Conservation (phyloP, 1,139 yeast genomes). For the Blastobotrys ciferrii region DNA sequence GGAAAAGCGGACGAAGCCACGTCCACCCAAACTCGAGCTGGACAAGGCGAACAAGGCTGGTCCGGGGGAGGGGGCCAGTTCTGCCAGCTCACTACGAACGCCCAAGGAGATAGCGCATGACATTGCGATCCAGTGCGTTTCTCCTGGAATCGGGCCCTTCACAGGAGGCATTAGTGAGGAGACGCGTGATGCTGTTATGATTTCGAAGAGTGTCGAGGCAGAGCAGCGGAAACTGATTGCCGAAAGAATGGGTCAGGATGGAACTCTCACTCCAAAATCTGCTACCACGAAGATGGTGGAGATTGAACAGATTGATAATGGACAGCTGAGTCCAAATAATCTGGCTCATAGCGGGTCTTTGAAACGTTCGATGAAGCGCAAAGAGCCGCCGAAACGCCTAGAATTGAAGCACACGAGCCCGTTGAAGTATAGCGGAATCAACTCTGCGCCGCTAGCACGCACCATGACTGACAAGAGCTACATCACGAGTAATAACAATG, state of each 20-base stretch:
- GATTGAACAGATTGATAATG: constrained; percentile 3
- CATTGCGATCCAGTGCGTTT: constrained; percentile 40
- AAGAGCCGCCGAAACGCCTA: constrained; percentile 14
- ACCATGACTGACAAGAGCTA: constrained; percentile 7
- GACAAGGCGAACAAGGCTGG: constrained; percentile 11
- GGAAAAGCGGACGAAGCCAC: constrained; percentile 8
- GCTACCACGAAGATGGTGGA: constrained; percentile 10
- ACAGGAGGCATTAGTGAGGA: constrained; percentile 31
- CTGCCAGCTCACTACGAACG: constrained; percentile 24
- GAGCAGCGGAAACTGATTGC: constrained; percentile 38
- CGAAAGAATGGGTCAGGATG: constrained; percentile 23
- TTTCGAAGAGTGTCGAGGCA: constrained; percentile 37
- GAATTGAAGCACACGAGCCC: constrained; percentile 1
- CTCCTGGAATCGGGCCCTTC: constrained; percentile 40
- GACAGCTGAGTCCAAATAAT: constrained; percentile 1
- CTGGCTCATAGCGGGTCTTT: constrained; percentile 7
- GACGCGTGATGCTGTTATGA: constrained; percentile 36
- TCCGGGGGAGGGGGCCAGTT: constrained; percentile 8
- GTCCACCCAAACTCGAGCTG: constrained; percentile 26
- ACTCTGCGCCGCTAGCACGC: constrained; percentile 16
- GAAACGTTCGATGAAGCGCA: constrained; percentile 13
- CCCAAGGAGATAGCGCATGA: constrained; percentile 37
- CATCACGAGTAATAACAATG: not conserved
- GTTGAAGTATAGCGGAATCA: constrained; percentile 9
- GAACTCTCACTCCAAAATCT: not conserved